Evolutionary conservation across 805 yeast genomes (phyloP).

Genomic region (Pichia pseudocactophila): DNA sequence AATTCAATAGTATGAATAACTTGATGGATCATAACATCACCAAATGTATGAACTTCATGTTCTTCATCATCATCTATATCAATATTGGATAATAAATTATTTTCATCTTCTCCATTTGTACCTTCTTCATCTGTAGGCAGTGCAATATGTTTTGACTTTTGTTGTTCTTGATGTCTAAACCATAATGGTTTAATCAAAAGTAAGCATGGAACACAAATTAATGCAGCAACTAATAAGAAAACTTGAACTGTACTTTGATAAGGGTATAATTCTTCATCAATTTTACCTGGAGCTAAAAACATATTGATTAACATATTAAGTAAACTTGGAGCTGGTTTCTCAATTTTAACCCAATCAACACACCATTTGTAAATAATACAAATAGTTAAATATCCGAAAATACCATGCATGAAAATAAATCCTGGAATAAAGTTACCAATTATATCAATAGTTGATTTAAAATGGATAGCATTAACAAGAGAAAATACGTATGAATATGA

Average conservation of each 20-base stretch:
- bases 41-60: constrained; percentile 59
- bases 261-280: constrained; percentile 69
- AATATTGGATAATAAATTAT: constrained; percentile 27
- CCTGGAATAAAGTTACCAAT: constrained; percentile 94
- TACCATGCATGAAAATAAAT: constrained; percentile 87
- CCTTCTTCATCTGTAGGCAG: constrained; percentile 25
- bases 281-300: constrained; percentile 88
- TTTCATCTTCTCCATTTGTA: constrained; percentile 17
- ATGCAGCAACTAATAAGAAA: constrained; percentile 62
- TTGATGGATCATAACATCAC: constrained; percentile 94
- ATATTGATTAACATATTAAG: constrained; percentile 91
- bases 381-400: constrained; percentile 84
- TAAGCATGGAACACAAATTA: constrained; percentile 88
- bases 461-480: constrained; percentile 65
- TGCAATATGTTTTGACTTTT: constrained; percentile 31
- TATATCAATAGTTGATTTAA: constrained; percentile 67
- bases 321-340: constrained; percentile 80
- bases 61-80: constrained; percentile 40
- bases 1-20: constrained; percentile 97
- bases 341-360: constrained; percentile 78
- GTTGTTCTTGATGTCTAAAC: constrained; percentile 37
- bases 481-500: constrained; percentile 81
- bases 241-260: constrained; percentile 78
- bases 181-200: constrained; percentile 72
- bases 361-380: constrained; percentile 91